These are phyloP conservation scores for Verticillium dahliae DNA, from an alignment of 2,329 filamentous ascomycete genomes.

Conservation along the genomic window DNA sequence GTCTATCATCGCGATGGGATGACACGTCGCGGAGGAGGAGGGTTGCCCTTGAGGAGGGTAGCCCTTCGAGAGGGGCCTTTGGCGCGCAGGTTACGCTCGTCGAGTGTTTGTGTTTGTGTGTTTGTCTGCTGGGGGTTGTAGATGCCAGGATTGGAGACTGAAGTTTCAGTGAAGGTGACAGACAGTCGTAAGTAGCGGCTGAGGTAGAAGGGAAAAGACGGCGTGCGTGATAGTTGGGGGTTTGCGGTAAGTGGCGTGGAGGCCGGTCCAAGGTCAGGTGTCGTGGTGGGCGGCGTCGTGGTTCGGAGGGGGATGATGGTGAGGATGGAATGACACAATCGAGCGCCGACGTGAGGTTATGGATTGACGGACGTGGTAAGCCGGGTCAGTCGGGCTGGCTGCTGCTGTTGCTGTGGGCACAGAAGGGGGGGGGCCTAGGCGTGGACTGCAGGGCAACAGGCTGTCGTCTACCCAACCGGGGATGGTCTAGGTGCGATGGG, in stretches of 20 bases:
- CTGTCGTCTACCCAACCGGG: background rate
- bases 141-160: background rate
- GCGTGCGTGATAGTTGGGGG: background rate
- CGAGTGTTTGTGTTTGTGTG: background rate
- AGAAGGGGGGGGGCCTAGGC: background rate
- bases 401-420: background rate
- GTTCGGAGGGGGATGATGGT: background rate
- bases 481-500: background rate
- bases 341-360: background rate
- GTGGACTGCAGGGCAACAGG: background rate
- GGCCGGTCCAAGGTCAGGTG: background rate
- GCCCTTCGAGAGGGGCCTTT: background rate
- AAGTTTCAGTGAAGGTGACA: background rate
- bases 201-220: background rate
- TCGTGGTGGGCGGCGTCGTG: background rate
- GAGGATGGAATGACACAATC: background rate
- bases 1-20: slow-evolving; percentile 1
- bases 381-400: background rate
- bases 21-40: background rate
- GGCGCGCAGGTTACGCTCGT: background rate
- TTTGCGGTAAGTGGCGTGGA: background rate
- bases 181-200: background rate
- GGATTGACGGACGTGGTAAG: background rate
- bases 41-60: background rate
- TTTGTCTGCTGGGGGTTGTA: background rate